Conservation (phyloP, 2,329 filamentous ascomycete species). For the Colletotrichum lindemuthianum region DNA sequence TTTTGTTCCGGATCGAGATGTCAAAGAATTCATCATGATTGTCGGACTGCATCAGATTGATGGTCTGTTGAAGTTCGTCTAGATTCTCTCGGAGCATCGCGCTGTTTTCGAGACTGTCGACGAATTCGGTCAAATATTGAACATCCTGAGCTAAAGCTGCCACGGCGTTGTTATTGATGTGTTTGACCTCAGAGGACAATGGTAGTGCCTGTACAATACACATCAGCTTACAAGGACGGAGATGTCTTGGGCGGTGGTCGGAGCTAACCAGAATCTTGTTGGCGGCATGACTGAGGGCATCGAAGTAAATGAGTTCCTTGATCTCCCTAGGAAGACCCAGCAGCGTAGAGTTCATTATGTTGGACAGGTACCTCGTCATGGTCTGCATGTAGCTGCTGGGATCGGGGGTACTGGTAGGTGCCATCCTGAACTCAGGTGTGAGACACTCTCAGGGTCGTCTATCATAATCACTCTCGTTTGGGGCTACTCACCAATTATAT, state of each 20-base stretch:
- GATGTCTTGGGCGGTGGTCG: background rate
- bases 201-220: slow-evolving; percentile 71
- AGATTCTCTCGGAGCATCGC: slow-evolving; percentile 89
- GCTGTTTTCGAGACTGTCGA: slow-evolving; percentile 83
- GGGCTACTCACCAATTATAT: slow-evolving; percentile 80
- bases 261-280: slow-evolving; percentile 79
- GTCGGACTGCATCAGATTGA: slow-evolving; percentile 85
- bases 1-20: slow-evolving; percentile 86
- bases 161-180: slow-evolving; percentile 89
- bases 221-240: background rate
- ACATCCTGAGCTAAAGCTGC: slow-evolving; percentile 84
- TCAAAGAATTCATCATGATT: slow-evolving; percentile 99
- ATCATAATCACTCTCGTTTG: background rate
- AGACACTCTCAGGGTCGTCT: background rate
- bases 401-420: slow-evolving; percentile 70
- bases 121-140: slow-evolving; percentile 84
- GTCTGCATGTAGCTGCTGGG: slow-evolving; percentile 97
- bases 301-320: slow-evolving; percentile 97
- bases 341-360: slow-evolving; percentile 96
- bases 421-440: slow-evolving; percentile 52
- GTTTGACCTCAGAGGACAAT: slow-evolving; percentile 79
- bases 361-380: slow-evolving; percentile 88
- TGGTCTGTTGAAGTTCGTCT: slow-evolving; percentile 93
- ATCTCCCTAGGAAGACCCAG: slow-evolving; percentile 94
- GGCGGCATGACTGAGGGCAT: slow-evolving; percentile 90